Evolutionary conservation across 2,329 filamentous ascomycete species (phyloP).

Genomic region (Fusarium phyllophilum): DNA sequence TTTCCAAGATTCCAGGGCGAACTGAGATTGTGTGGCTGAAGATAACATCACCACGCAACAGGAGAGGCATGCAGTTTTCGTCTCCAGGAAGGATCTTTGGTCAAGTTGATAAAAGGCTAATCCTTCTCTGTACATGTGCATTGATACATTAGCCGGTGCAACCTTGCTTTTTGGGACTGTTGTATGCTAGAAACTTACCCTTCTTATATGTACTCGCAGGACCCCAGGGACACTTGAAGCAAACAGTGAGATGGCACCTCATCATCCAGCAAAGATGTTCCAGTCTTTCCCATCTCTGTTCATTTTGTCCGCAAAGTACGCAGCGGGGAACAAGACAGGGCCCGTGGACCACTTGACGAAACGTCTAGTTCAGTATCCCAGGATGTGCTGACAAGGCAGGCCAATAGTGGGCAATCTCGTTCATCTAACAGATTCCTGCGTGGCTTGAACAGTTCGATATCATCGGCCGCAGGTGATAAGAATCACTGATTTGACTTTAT

Average conservation of each 20-base stretch:
- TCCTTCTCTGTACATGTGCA: neutral
- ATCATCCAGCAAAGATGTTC: neutral
- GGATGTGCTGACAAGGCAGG: no score
- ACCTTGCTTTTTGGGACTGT: neutral
- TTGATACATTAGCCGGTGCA: neutral
- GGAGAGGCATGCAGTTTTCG: neutral
- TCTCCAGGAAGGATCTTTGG: neutral
- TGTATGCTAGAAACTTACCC: neutral
- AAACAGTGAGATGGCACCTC: neutral
- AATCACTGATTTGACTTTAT: no score
- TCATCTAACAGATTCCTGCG: no score
- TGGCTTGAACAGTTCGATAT: no score
- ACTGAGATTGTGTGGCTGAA: neutral
- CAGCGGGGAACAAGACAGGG: no score
- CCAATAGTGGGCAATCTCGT: no score
- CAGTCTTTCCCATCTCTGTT: neutral
- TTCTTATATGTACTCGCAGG: neutral
- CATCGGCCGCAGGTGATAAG: no score
- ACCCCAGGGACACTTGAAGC: neutral
- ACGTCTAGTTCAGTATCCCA: no score
- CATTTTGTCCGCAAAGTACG: no score
- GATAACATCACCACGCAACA: neutral
- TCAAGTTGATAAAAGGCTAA: neutral
- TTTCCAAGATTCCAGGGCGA: fast-evolving
- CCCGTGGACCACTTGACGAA: no score